Conservation (phyloP, 805 yeast genomes). For the Myxozyma lipomycoides region DNA sequence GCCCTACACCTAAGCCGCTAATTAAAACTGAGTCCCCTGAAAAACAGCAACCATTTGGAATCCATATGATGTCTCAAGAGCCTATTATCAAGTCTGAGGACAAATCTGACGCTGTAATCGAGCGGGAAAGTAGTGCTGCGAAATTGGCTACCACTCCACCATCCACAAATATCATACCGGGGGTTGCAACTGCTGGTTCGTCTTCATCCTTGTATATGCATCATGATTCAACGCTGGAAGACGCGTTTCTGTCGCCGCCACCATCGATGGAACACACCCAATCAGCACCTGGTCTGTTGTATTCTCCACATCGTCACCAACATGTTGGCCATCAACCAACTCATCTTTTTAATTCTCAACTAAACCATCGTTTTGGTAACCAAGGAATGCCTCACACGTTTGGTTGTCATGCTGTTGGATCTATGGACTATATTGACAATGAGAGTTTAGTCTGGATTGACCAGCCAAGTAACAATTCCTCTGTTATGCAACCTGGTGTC, state of each 20-base stretch:
- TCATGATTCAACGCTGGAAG: background rate
- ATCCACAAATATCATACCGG: background rate
- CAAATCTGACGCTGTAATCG: background rate
- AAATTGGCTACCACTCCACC: background rate
- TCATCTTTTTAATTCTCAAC: background rate
- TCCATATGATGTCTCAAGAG: background rate
- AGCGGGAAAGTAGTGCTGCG: too few species aligned
- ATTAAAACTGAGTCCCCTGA: too few species aligned
- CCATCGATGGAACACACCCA: background rate
- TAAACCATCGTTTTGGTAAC: background rate
- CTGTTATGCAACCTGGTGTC: conserved; percentile 1
- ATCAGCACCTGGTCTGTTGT: background rate
- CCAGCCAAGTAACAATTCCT: too few species aligned
- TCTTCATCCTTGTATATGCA: background rate
- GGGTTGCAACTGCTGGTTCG: background rate
- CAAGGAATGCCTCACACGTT: too few species aligned
- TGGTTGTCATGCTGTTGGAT: too few species aligned
- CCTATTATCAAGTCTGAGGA: background rate
- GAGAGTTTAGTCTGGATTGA: too few species aligned
- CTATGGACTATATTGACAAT: too few species aligned
- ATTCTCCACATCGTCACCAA: background rate
- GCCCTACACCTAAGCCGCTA: background rate
- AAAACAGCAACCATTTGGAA: too few species aligned
- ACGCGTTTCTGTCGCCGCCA: background rate
- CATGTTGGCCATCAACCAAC: background rate